A percentile compares a stretch with the other conserved stretches of the same genome.
phyloP scores from a whole-genome alignment of 768 basidiomycete species.

The Lactifluus pinguis region DNA sequence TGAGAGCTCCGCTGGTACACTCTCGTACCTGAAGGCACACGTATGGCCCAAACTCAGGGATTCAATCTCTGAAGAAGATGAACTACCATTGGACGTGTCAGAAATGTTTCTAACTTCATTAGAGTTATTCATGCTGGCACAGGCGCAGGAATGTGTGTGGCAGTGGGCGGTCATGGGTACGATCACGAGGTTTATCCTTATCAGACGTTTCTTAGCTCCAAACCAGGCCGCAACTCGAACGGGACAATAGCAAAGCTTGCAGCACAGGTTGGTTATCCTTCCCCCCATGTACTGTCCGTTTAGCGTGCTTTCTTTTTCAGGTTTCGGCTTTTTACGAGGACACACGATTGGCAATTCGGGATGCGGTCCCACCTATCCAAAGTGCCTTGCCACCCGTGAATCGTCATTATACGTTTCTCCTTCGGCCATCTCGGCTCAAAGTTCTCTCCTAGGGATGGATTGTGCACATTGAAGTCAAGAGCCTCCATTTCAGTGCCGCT shows the following conservation, averaged over 20 bases:
- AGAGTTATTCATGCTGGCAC: conserved; percentile 76
- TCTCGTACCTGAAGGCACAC: conserved; percentile 50
- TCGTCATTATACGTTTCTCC: background rate
- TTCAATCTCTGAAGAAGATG: conserved; percentile 40
- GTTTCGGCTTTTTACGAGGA: conserved; percentile 17
- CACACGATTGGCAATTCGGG: conserved; percentile 14
- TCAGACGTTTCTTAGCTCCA: background rate
- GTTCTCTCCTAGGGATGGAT: conserved; percentile 56
- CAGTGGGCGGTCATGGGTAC: conserved; percentile 80
- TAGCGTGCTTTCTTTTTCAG: conserved; percentile 2
- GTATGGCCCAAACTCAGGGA: conserved; percentile 43
- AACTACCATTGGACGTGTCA: conserved; percentile 59
- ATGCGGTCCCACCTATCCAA: conserved; percentile 15
- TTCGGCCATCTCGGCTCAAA: background rate
- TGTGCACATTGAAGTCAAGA: conserved; percentile 74
- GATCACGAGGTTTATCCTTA: conserved; percentile 1
- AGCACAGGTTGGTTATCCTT: conserved; percentile 1
- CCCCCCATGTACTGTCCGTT: background rate
- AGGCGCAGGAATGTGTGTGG: conserved; percentile 97
- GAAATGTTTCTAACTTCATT: conserved; percentile 50
- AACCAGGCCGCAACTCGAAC: conserved; percentile 13
- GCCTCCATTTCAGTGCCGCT: conserved; percentile 79
- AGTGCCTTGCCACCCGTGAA: conserved; percentile 49
- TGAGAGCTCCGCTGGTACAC: conserved; percentile 62
- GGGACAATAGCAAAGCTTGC: conserved; percentile 18